Percentiles rank a stretch among this genome's conserved stretches.
These are phyloP conservation scores for Citrus inodora DNA, from an alignment of 345 rosid genomes.

Conservation along the genomic window DNA sequence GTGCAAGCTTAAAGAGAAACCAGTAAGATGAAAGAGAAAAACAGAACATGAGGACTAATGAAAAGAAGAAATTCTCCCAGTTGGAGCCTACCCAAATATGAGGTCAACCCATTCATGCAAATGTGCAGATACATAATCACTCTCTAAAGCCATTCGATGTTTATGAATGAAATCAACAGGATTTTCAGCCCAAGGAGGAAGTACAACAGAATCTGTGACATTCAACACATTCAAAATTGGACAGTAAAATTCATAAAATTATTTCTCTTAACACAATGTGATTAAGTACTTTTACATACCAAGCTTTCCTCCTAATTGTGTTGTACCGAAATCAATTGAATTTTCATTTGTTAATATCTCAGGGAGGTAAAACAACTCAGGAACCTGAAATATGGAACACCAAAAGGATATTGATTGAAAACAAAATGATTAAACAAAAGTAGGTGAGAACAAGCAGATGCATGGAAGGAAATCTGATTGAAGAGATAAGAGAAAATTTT, in stretches of 20 bases:
- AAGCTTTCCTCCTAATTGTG: constrained; percentile 85
- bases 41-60: not conserved
- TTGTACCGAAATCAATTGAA: constrained; percentile 83
- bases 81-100: constrained; percentile 71
- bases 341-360: constrained; percentile 90
- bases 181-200: constrained; percentile 96
- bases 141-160: constrained; percentile 93
- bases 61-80: not conserved
- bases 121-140: constrained; percentile 93
- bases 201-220: constrained; percentile 77
- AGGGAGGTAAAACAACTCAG: constrained; percentile 96
- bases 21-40: not conserved
- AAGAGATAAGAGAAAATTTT: not conserved
- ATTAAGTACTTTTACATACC: constrained; percentile 48
- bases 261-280: constrained; percentile 14
- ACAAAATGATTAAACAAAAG: constrained; percentile 14
- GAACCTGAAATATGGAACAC: constrained; percentile 52
- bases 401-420: constrained; percentile 11
- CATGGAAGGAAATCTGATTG: not conserved
- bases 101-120: constrained; percentile 99
- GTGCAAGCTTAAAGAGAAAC: not conserved
- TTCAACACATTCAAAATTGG: constrained; percentile 11
- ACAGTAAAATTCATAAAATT: not conserved
- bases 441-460: constrained; percentile 3
- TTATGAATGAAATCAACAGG: constrained; percentile 93